phyloP scores from a whole-genome alignment of 495 filamentous ascomycete species.

The Penicillium odoratum region DNA sequence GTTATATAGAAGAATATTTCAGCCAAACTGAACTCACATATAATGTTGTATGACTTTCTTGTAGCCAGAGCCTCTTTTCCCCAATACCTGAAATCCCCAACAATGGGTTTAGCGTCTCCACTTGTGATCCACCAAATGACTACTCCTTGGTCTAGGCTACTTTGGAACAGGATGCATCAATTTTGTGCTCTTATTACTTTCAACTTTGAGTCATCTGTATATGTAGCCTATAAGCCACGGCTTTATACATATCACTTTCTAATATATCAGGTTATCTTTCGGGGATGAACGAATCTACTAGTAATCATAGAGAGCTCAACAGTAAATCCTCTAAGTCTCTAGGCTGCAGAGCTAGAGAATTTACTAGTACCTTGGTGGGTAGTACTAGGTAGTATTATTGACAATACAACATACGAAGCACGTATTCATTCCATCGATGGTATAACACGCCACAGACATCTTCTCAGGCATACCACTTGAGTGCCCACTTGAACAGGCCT shows the following conservation, averaged over 20 bases:
- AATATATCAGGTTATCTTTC: no score
- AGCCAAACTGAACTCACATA: neutral
- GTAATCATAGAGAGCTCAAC: no score
- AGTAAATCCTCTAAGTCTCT: no score
- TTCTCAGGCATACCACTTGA: no score
- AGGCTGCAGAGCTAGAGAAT: no score
- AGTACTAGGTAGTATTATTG: no score
- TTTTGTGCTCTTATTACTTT: neutral
- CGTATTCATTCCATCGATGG: no score
- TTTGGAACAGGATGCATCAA: neutral
- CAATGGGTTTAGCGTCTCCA: conserved; percentile 2
- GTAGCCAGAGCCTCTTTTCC: neutral
- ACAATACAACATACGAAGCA: no score
- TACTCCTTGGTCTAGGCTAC: neutral
- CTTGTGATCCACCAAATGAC: neutral
- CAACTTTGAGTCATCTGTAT: neutral
- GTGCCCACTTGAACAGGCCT: no score
- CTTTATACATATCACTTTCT: neutral
- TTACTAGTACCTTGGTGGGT: no score
- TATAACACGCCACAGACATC: no score
- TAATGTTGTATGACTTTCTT: neutral
- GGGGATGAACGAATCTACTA: no score
- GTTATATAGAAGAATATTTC: neutral
- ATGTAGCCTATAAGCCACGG: neutral
- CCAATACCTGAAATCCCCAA: neutral